A percentile compares a stretch with the other conserved stretches of the same genome.
These are phyloP conservation scores for Pythium plurisporium DNA, from an alignment of 352 stramenopile species.

Conservation along the genomic window DNA sequence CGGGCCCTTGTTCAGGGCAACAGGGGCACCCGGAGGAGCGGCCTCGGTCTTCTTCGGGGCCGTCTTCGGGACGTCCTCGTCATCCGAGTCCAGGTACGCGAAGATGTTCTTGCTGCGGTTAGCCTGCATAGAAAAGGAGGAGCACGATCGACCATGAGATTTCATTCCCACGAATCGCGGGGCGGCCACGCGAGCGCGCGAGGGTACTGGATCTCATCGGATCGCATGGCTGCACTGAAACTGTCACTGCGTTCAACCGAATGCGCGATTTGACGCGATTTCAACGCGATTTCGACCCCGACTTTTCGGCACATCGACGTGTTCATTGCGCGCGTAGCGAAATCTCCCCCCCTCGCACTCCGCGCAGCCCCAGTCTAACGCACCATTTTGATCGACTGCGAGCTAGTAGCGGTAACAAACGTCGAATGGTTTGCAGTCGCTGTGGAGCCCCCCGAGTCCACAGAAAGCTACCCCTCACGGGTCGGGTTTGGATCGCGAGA, in stretches of 20 bases:
- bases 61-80: conserved; percentile 35
- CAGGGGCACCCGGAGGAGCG: conserved; percentile 42
- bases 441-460: conserved; percentile 19
- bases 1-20: conserved; percentile 74
- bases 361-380: conserved; percentile 1
- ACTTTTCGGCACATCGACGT: conserved; percentile 6
- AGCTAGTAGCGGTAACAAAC: conserved; percentile 27
- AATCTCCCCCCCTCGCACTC: neutral
- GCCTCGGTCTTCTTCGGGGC: conserved; percentile 41
- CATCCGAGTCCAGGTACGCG: conserved; percentile 37
- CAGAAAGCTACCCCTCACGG: conserved; percentile 21
- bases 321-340: no score
- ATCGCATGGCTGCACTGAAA: neutral
- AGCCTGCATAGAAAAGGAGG: conserved; percentile 18
- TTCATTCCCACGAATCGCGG: neutral
- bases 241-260: neutral
- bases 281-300: neutral
- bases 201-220: neutral
- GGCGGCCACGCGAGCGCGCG: neutral
- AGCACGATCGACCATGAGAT: neutral
- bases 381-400: conserved; percentile 31
- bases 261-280: conserved; percentile 2
- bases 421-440: conserved; percentile 28
- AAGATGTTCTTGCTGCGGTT: conserved; percentile 43
- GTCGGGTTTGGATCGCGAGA: conserved; percentile 23